Evolutionary conservation across 306 rosid genomes (phyloP).

Genomic region (Carpinus viminea): DNA sequence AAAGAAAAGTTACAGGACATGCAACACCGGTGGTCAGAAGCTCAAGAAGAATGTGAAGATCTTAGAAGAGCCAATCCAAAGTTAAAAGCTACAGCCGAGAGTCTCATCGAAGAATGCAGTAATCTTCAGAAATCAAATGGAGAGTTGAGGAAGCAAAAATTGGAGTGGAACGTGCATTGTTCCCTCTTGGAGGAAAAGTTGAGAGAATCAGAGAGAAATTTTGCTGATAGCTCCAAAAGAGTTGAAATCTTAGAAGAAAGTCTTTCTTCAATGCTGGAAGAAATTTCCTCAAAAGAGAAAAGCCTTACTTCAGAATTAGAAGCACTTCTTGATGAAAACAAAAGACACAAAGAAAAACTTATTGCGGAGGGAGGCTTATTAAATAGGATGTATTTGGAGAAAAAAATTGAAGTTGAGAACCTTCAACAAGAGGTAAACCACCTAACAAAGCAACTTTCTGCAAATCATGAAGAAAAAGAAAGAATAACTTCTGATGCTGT

Average conservation of each 20-base stretch:
- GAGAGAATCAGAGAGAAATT: slow-evolving; percentile 43
- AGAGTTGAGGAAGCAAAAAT: slow-evolving; percentile 44
- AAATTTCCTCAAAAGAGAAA: slow-evolving; percentile 40
- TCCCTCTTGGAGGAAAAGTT: slow-evolving; percentile 43
- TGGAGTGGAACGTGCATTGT: slow-evolving; percentile 42
- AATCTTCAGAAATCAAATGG: slow-evolving; percentile 39
- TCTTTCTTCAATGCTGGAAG: slow-evolving; percentile 39
- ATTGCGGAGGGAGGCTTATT: slow-evolving; percentile 39
- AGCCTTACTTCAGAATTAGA: slow-evolving; percentile 38
- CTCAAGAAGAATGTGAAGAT: slow-evolving; percentile 41
- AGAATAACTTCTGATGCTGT: slow-evolving; percentile 43
- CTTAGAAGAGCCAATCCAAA: slow-evolving; percentile 32
- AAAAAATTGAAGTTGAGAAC: slow-evolving; percentile 44
- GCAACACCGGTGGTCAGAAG: slow-evolving; percentile 38
- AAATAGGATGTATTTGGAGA: slow-evolving; percentile 51
- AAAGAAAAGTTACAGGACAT: slow-evolving; percentile 27
- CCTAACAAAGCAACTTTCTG: slow-evolving; percentile 46
- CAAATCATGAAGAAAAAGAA: slow-evolving; percentile 46
- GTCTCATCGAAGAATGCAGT: slow-evolving; percentile 37
- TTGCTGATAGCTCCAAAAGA: slow-evolving; percentile 39
- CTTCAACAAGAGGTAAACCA: slow-evolving; percentile 48
- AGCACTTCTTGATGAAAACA: slow-evolving; percentile 40
- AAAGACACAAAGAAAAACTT: slow-evolving; percentile 40
- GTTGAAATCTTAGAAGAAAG: slow-evolving; percentile 50
- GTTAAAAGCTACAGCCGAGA: slow-evolving; percentile 38